Percentiles rank a stretch among this genome's conserved stretches.
These are phyloP conservation scores for Vitis hybrid DNA, from an alignment of 177 flowering plant species.

Conservation along the genomic window DNA sequence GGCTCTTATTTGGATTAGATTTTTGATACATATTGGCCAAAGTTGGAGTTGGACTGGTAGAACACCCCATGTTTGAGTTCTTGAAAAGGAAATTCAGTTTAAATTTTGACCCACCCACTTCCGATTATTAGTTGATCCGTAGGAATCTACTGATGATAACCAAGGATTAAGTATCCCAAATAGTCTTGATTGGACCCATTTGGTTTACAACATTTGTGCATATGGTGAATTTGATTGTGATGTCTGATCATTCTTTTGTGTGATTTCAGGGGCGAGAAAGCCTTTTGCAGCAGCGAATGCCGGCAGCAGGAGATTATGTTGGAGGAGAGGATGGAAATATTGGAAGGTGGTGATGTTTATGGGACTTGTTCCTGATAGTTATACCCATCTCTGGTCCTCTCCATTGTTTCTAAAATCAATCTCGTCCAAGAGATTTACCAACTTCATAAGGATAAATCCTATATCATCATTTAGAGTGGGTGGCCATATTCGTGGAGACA, in stretches of 20 bases:
- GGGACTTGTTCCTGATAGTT: constrained; percentile 18
- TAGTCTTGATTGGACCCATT: not conserved
- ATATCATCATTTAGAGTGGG: no score
- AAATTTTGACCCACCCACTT: no score
- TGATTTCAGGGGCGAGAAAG: constrained; percentile 78
- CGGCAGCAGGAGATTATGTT: constrained; percentile 62
- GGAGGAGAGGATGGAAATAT: constrained; percentile 55
- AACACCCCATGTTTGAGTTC: no score
- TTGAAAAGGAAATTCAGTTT: no score
- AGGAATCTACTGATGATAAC: no score
- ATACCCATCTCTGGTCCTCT: constrained; percentile 3
- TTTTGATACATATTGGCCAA: no score
- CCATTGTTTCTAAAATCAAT: constrained; percentile 9
- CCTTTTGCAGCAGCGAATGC: constrained; percentile 86
- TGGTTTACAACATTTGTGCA: not conserved
- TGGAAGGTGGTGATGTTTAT: constrained; percentile 23
- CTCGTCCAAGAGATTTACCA: not conserved
- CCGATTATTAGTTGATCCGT: no score
- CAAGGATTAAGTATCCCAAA: no score
- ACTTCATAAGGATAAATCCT: not conserved
- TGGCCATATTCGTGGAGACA: no score
- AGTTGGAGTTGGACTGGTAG: no score
- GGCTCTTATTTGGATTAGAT: no score
- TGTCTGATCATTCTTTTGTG: not conserved
- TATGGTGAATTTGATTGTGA: not conserved